Conservation (phyloP, 2,329 filamentous ascomycete genomes). For the Canariomyces notabilis region DNA sequence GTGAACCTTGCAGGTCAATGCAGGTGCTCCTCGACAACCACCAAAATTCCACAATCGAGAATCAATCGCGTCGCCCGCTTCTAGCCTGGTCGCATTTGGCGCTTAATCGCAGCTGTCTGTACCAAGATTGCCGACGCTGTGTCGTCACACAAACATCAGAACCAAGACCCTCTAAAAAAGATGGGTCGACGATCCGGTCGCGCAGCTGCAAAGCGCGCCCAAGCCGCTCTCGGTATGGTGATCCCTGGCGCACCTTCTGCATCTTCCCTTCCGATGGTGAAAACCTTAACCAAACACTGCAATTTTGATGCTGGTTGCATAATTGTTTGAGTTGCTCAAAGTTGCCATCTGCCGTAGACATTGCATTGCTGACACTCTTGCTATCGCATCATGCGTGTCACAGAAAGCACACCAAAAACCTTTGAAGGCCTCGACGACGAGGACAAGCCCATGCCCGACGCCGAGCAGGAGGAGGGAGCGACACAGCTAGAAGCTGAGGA, state of each 20-base stretch:
- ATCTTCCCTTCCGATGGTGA: not conserved
- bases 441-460: conserved; percentile 42
- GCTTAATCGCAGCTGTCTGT: not conserved
- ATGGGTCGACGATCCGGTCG: conserved; percentile 34
- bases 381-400: not conserved
- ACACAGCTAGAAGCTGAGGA: conserved; percentile 43
- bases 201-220: conserved; percentile 41
- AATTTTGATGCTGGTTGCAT: not conserved
- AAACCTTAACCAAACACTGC: not conserved
- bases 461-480: conserved; percentile 31
- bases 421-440: conserved; percentile 41
- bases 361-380: conserved; percentile 2
- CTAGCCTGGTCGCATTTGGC: not conserved
- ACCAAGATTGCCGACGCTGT: not conserved
- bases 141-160: not conserved
- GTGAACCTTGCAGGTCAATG: not conserved
- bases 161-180: conserved; percentile 7
- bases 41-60: not conserved
- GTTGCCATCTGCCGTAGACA: not conserved
- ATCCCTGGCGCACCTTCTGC: not conserved
- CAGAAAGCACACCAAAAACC: conserved; percentile 45
- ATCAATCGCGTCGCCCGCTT: conserved; percentile 16
- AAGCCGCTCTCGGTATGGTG: conserved; percentile 38
- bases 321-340: not conserved
- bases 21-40: not conserved